These are phyloP conservation scores for Xerocomellus dryophilus DNA, from an alignment of 768 basidiomycete genomes.

Conservation along the genomic window DNA sequence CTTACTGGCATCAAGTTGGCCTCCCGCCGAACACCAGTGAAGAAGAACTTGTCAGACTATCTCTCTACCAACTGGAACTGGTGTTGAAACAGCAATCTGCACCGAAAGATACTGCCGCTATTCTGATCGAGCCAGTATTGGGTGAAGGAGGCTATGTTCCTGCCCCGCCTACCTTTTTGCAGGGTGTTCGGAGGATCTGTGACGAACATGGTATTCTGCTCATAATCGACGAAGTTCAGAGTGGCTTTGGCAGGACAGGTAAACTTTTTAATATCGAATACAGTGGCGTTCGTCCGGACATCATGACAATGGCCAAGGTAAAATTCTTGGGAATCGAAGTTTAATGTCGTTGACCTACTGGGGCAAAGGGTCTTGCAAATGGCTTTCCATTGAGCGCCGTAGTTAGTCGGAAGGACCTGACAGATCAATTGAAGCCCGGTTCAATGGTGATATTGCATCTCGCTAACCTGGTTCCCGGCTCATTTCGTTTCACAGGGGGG, in stretches of 20 bases:
- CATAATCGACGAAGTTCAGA: constrained; percentile 85
- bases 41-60: constrained; percentile 55
- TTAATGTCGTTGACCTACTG: constrained; percentile 5
- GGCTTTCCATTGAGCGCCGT: constrained; percentile 93
- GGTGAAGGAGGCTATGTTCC: constrained; percentile 97
- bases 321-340: not conserved
- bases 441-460: constrained; percentile 53
- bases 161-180: constrained; percentile 75
- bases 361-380: constrained; percentile 69
- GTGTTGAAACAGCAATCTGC: constrained; percentile 76
- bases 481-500: constrained; percentile 53
- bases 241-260: constrained; percentile 87
- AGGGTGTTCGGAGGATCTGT: constrained; percentile 79
- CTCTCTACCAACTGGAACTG: constrained; percentile 80
- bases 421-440: constrained; percentile 76
- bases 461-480: not conserved
- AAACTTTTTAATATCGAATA: constrained; percentile 79
- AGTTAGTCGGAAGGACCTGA: constrained; percentile 74
- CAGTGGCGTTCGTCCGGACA: constrained; percentile 82
- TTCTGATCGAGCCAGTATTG: constrained; percentile 88
- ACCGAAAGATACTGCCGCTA: constrained; percentile 87
- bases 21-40: constrained; percentile 52
- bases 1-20: constrained; percentile 88
- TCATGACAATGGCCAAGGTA: constrained; percentile 87
- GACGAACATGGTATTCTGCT: constrained; percentile 83